Evolutionary conservation across 2,329 filamentous ascomycete species (phyloP), one percentile per base, ranked within the genome.

Genomic region (Camillea tinctor): DNA sequence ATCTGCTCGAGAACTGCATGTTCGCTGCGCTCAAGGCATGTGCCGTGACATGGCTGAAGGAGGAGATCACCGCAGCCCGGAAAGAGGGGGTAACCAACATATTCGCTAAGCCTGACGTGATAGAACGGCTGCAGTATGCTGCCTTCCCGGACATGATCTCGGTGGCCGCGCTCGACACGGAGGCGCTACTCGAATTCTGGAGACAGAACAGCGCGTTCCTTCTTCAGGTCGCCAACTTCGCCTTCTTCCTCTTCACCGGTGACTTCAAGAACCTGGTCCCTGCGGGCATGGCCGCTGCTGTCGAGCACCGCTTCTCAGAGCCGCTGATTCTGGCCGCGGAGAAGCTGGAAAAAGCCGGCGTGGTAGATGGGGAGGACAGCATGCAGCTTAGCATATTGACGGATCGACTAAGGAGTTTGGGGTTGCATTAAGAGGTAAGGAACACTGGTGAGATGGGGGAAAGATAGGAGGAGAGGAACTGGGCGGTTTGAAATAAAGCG

Each of bases 1-100:
- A 89, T 68, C 78, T 88, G 13, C 74, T 89, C 13, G 85, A 88
- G 72, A 86, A 88, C 70, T 88, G 86, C 76, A 81, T 84, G 65
- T 88, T 86, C 66, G 79, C 85, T 1, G 79, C 82, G 0, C 77
- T 89, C 44, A 87, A 88, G 70, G 86, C 84, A 8, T 85, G 84
- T 50, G 86, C 86, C 0, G 80, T 89, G 4, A 80, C 80, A 3
- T 89, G 87, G 87, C 73, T 88, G 36, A 82, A 85, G 57, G 86
- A 88, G 66, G 87, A 89, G 69, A 75, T 88, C 17, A 77, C 87
- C 8, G 71, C 77, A 4, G 80, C 83, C 2, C 73, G 58, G 54
- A 59, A 71, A 24, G 65, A 64, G 1, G 69, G 69, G 44, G 62
- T 68, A 26, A 64, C 73, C 5, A 74, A 72, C 58, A 62, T 70